A percentile compares a stretch with the other conserved stretches of the same genome.
Conservation (phyloP, 208 protist species). For the Crithidia bombi region DNA sequence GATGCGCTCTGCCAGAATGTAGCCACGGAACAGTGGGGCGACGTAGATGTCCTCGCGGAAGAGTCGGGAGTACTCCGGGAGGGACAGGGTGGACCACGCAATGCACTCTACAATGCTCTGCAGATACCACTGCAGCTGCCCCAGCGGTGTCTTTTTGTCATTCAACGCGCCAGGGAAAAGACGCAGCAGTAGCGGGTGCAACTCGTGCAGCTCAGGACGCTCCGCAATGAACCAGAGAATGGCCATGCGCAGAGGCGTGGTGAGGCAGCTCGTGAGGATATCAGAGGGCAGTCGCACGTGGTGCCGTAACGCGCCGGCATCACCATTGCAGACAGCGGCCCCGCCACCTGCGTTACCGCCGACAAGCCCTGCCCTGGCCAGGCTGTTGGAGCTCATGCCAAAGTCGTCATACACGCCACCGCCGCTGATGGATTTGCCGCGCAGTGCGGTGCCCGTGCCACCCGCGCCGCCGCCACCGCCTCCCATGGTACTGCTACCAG, state of each 20-base stretch:
- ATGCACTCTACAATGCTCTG: conserved; percentile 99
- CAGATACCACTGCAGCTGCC: conserved; percentile 99
- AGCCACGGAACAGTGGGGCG: conserved; percentile 97
- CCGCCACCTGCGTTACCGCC: conserved; percentile 2
- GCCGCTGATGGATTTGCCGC: conserved; percentile 5
- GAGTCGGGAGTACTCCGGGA: conserved; percentile 74
- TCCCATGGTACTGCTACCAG: conserved; percentile 33
- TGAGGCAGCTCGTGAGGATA: conserved; percentile 99
- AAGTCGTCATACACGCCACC: conserved; percentile 18
- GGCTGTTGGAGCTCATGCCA: conserved; percentile 6
- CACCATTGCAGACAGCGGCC: background rate
- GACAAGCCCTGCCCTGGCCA: background rate
- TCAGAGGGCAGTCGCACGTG: conserved; percentile 91
- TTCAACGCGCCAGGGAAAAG: conserved; percentile 73
- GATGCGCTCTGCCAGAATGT: conserved; percentile 97
- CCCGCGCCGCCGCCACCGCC: background rate
- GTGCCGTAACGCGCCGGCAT: conserved; percentile 27
- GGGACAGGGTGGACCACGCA: conserved; percentile 95
- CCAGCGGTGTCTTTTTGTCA: conserved; percentile 95
- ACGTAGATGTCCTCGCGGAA: conserved; percentile 97
- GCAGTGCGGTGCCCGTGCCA: conserved; percentile 2
- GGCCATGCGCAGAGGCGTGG: conserved; percentile 96
- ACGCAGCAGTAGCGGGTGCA: conserved; percentile 80
- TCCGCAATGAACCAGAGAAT: conserved; percentile 94
- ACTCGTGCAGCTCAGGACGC: conserved; percentile 45